phyloP scores from a whole-genome alignment of 257 asterid genomes.

The Hygrophila difformis region DNA sequence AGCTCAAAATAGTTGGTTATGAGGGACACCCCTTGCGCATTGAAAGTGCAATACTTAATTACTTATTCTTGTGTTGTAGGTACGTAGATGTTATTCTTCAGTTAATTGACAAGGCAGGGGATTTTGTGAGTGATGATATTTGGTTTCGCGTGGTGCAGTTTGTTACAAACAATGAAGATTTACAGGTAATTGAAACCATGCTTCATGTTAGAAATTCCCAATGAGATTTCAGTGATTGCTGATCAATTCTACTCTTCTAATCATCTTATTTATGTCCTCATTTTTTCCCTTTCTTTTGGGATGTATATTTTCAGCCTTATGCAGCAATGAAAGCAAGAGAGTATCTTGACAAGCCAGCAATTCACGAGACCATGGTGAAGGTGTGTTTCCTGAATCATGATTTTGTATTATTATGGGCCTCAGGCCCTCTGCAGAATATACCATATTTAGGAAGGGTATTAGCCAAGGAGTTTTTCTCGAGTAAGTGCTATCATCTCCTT shows the following conservation, averaged over 20 bases:
- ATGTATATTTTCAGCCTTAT: conserved; percentile 47
- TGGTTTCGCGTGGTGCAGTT: conserved; percentile 91
- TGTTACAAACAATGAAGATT: conserved; percentile 74
- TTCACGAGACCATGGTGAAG: conserved; percentile 84
- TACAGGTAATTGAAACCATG: conserved; percentile 40
- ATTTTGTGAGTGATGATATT: conserved; percentile 83
- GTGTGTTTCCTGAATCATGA: conserved; percentile 24
- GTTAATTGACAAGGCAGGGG: conserved; percentile 90
- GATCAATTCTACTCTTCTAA: conserved; percentile 3
- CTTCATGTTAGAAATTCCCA: conserved; percentile 6
- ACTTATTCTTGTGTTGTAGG: conserved; percentile 29
- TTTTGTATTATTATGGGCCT: not conserved
- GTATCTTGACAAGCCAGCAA: conserved; percentile 70
- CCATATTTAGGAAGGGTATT: no score
- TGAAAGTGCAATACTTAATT: not conserved
- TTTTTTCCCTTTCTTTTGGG: conserved; percentile 2
- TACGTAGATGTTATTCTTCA: conserved; percentile 83
- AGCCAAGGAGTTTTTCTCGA: no score
- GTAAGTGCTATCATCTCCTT: no score
- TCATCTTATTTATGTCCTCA: no score
- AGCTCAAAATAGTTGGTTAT: conserved; percentile 2
- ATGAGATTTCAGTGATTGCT: conserved; percentile 4
- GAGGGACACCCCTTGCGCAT: no score
- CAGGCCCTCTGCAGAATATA: no score
- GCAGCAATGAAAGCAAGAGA: conserved; percentile 76